Conservation (phyloP, 1,284 basidiomycete genomes). For the Boletus smithii region DNA sequence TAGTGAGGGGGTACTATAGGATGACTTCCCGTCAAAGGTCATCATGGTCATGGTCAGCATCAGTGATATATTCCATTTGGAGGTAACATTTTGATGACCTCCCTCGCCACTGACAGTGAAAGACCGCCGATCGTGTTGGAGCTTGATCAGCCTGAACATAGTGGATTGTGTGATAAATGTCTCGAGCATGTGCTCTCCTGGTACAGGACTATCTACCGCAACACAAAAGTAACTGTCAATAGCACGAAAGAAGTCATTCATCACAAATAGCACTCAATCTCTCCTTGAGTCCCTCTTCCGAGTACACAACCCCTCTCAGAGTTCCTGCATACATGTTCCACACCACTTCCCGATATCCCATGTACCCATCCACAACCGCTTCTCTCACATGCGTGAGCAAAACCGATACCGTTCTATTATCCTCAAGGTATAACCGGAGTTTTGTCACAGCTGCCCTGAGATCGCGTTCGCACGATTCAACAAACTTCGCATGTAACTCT, state of each 20-base stretch:
- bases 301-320: constrained; percentile 36
- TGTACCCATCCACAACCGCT: constrained; percentile 71
- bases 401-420: constrained; percentile 72
- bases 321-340: constrained; percentile 41
- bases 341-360: constrained; percentile 56
- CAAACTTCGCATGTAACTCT: constrained; percentile 53
- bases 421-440: constrained; percentile 74
- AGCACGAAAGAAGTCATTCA: constrained; percentile 8
- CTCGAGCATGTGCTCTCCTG: neutral
- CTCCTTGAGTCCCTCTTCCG: constrained; percentile 37
- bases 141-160: too few relatives aligned
- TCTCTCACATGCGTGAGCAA: constrained; percentile 74
- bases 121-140: too few relatives aligned
- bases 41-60: neutral
- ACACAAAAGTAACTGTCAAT: neutral
- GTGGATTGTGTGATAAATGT: too few relatives aligned
- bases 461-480: constrained; percentile 49
- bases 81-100: too few relatives aligned
- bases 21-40: neutral
- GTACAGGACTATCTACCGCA: neutral
- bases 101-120: too few relatives aligned
- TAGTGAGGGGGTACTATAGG: constrained; percentile 55
- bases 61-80: neutral
- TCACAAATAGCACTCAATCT: constrained; percentile 26
- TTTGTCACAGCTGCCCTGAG: constrained; percentile 53